These are phyloP conservation scores for Clarireedia hainanense DNA, from an alignment of 2,329 filamentous ascomycete genomes.

Conservation along the genomic window DNA sequence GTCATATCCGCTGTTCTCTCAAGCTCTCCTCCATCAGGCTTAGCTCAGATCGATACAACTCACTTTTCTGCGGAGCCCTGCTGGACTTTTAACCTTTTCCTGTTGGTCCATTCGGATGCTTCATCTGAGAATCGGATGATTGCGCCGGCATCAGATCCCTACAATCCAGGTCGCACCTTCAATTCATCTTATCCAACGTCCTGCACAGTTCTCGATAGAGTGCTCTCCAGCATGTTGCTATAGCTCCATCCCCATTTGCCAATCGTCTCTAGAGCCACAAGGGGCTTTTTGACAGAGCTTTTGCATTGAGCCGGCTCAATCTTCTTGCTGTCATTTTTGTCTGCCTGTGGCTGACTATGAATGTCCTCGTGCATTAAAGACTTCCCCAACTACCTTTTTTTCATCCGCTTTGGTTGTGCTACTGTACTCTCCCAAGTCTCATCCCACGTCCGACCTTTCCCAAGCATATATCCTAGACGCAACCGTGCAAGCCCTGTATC, in stretches of 20 bases:
- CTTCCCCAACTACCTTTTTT: slow-evolving; percentile 9
- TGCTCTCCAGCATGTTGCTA: slow-evolving; percentile 19
- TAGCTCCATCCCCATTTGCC: slow-evolving; percentile 24
- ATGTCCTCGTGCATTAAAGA: slow-evolving; percentile 15
- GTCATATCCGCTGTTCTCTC: slow-evolving; percentile 14
- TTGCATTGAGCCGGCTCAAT: slow-evolving; percentile 20
- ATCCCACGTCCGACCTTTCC: slow-evolving; percentile 12
- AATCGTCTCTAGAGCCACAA: slow-evolving; percentile 19
- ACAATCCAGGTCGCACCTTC: slow-evolving; percentile 24
- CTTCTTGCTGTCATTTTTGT: slow-evolving; percentile 18
- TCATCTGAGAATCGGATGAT: slow-evolving; percentile 29
- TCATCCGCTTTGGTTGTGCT: slow-evolving; percentile 10
- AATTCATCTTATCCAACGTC: slow-evolving; percentile 24
- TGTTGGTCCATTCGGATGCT: slow-evolving; percentile 21
- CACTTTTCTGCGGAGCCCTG: slow-evolving; percentile 20
- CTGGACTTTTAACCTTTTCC: slow-evolving; percentile 13
- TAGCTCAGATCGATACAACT: slow-evolving; percentile 26
- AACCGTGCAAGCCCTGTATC: slow-evolving; percentile 19
- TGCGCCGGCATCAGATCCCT: slow-evolving; percentile 23
- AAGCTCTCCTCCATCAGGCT: slow-evolving; percentile 18
- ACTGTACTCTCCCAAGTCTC: slow-evolving; percentile 1
- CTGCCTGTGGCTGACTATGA: slow-evolving; percentile 17
- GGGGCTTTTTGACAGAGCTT: slow-evolving; percentile 17
- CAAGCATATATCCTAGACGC: slow-evolving; percentile 12
- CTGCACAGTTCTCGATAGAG: slow-evolving; percentile 25